Percentiles rank a stretch among this genome's conserved stretches.
Conservation (phyloP, 225 moss, liverwort and hornwort genomes). For the Pseudisothecium myosuroides region DNA sequence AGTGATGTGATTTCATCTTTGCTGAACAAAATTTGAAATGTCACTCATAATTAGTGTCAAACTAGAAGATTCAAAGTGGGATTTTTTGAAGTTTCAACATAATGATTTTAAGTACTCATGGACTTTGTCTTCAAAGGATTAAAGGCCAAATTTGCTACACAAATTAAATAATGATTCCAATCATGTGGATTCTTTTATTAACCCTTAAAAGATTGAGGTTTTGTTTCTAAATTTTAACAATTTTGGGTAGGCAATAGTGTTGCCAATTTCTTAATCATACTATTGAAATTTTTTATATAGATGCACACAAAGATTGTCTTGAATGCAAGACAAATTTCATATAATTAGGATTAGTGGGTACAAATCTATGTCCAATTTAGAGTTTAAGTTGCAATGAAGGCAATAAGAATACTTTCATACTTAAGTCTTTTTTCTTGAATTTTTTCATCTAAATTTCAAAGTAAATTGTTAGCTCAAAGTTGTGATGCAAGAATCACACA, state of each 20-base stretch:
- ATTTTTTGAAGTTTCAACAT: not conserved
- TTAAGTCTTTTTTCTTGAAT: too few species aligned
- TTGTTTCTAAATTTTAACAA: rapidly evolving
- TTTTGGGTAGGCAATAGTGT: rapidly evolving
- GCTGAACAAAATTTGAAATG: not conserved
- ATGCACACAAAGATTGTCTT: not conserved
- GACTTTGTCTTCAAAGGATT: rapidly evolving
- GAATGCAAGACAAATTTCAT: not conserved
- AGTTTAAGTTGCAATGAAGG: too few species aligned
- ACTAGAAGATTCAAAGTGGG: not conserved
- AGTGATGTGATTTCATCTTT: not conserved
- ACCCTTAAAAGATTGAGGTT: not conserved
- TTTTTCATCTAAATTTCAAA: too few species aligned
- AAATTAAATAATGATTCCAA: too few species aligned
- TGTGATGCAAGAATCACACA: too few species aligned
- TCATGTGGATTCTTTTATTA: too few species aligned
- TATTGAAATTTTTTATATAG: not conserved
- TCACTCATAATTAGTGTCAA: not conserved
- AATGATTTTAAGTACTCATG: not conserved
- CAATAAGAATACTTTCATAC: not conserved
- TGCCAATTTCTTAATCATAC: not conserved
- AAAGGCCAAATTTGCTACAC: not conserved
- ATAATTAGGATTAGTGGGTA: not conserved
- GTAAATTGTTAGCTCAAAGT: too few species aligned
- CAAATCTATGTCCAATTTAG: not conserved